Conservation (phyloP, 192 early-diverging fungal genomes). For the Backusella tarrabulga region DNA sequence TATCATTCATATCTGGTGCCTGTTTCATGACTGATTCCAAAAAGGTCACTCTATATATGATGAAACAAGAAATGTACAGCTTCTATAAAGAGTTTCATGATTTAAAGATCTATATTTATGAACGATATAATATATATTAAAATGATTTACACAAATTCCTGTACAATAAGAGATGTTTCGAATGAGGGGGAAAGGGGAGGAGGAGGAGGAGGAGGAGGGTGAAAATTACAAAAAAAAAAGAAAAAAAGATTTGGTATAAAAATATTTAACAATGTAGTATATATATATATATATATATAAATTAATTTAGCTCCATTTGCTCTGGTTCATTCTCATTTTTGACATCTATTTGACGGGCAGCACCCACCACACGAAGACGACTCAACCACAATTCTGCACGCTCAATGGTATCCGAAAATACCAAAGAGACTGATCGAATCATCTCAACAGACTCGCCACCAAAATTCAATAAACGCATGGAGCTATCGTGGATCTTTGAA, state of each 20-base stretch:
- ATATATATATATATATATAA: neutral
- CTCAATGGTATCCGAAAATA: conserved; percentile 68
- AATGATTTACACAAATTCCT: neutral
- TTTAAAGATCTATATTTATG: neutral
- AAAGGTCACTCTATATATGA: neutral
- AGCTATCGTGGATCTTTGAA: conserved; percentile 27
- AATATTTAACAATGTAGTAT: neutral
- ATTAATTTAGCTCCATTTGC: neutral
- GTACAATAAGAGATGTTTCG: neutral
- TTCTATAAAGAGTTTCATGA: neutral
- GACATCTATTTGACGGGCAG: neutral
- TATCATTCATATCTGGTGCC: too few relatives aligned
- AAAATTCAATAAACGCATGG: conserved; percentile 55
- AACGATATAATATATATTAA: neutral
- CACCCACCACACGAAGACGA: conserved; percentile 38
- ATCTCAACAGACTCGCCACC: conserved; percentile 74
- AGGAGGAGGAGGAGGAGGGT: too few relatives aligned
- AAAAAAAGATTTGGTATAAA: neutral
- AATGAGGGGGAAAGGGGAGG: too few relatives aligned
- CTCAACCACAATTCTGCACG: conserved; percentile 66
- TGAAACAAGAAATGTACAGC: neutral
- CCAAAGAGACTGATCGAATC: conserved; percentile 59
- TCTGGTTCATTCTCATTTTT: neutral
- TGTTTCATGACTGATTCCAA: neutral
- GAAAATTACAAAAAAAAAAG: neutral